Base-by-base conservation (phyloP, 176 grass and related monocot genomes). In the Urochloa ruziziensis region DNA sequence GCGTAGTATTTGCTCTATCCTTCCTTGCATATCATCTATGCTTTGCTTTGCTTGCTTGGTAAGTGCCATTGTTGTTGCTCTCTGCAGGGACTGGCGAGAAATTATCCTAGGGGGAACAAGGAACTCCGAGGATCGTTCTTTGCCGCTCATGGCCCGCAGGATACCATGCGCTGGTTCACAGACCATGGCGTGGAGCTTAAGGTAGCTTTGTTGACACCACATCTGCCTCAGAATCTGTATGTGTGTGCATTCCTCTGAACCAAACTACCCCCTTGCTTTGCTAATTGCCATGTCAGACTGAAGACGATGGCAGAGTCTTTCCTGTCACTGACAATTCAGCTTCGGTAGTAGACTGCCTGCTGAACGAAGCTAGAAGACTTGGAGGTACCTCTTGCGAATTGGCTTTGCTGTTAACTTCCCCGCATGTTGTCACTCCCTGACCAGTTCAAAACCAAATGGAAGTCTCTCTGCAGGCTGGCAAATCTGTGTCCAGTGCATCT, bases 261-360 rank as follows among this genome's bases (percentile, higher is more conserved):
- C 33, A 60, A 16, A 12, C 40, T 84, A 36, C 19, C 2, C 37
- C 18, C 60, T 81, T 7, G 27, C 16, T 32, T 72, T 79, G 33
- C 58, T 60, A 8, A 72, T 74, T 43, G 15, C 32, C 39, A 53
- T 86, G 8, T 39, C 53, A 92, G 96, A 94, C 87, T 30, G 89
- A 98, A 91, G 85, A 94, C 16, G 96, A 98, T 75, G 96, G 96
- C 52, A 91, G 93, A 84, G 96, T 95, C 88, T 98, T 98, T 52
- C 96, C 93, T 42, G 73, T 94, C 37, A 95, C 59, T 58, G 87
- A 95, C 62, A 95, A 80, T 82, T 98, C 96, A 48, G 76, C 89
- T 56, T 90, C 93, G 49, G 67, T 98, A 39, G 91, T 94, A 37
- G 96, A 98, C 79, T 95, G 96, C 34, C 73, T 98, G 79, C 82